These are phyloP conservation scores for Plasmodium chabaudi DNA, from an alignment of 169 alveolate genomes.

Conservation along the genomic window DNA sequence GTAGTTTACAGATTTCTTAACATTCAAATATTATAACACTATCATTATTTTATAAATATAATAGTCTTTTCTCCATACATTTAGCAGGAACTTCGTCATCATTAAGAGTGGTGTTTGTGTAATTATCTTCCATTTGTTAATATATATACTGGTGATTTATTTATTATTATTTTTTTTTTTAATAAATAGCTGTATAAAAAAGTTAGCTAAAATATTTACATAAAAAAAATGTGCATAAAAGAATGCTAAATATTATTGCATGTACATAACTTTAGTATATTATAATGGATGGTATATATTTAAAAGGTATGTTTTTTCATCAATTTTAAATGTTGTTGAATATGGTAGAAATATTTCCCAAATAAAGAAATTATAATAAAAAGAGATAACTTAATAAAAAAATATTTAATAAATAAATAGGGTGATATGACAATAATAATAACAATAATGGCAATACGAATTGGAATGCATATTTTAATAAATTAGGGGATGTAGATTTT, in stretches of 20 bases:
- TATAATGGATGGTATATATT: not conserved
- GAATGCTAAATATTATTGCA: not conserved
- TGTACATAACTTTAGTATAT: not conserved
- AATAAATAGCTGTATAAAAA: not conserved
- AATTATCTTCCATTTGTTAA: conserved; percentile 46
- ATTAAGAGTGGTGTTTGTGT: conserved; percentile 37
- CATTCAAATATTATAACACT: not conserved
- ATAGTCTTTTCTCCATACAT: conserved; percentile 51
- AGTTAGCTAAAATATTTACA: not conserved
- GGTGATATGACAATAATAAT: no score
- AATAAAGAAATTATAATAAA: not conserved
- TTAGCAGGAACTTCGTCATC: conserved; percentile 75
- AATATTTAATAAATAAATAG: no score
- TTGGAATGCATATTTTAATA: no score
- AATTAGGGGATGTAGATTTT: no score
- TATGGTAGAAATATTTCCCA: not conserved
- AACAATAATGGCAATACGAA: no score
- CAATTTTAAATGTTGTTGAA: not conserved
- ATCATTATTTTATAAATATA: not conserved
- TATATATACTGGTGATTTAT: not conserved
- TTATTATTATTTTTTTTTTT: conserved; percentile 40
- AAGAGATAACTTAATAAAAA: not conserved
- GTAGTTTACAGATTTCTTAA: not conserved
- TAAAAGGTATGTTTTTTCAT: not conserved
- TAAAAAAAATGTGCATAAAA: not conserved